Evolutionary conservation across 805 yeast species (phyloP), one percentile per base, ranked within the genome.

Genomic region (Ogataea polymorpha): DNA sequence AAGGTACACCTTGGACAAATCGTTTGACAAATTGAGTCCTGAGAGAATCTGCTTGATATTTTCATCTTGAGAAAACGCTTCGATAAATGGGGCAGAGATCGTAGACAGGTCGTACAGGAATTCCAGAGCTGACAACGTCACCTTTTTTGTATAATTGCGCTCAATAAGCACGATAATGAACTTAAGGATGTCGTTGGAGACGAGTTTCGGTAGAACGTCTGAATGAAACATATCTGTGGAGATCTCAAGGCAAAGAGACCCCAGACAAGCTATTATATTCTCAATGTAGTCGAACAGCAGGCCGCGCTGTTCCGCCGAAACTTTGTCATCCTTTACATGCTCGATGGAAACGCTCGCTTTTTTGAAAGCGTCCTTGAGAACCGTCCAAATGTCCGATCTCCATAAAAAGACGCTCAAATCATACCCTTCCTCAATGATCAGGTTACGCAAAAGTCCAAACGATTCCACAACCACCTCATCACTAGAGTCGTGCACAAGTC

Each of bases 401-500:
- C 95, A 84, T 39, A 86, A 60, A 59, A 76, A 78, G 15, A 77
- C 75, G 20, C 88, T 79, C 26, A 87, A 74, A 48, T 87, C 95
- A 52, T 86, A 82, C 15, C 96, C 97, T 63, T 89, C 96, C 56
- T 87, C 96, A 39, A 87, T 70, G 3, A 84, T 82, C 41, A 91
- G 57, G 56, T 85, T 88, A 58, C 96, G 75, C 48, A 93, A 65
- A 17, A 91, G 67, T 1, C 96, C 97, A 52, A 79, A 82, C 1
- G 91, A 72, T 53, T 85, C 95, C 15, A 85, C 84, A 14, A 86
- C 82, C 32, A 87, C 77, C 50, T 88, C 96, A 41, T 80, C 81
- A 49, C 82, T 73, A 15, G 72, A 57, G 57, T 87, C 96, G 32
- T 75, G 76, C 16, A 90, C 61, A 23, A 81, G 70, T 44, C 80